These are phyloP conservation scores for Neonectria sp. DNA, from an alignment of 2,329 filamentous ascomycete species.

Conservation along the genomic window DNA sequence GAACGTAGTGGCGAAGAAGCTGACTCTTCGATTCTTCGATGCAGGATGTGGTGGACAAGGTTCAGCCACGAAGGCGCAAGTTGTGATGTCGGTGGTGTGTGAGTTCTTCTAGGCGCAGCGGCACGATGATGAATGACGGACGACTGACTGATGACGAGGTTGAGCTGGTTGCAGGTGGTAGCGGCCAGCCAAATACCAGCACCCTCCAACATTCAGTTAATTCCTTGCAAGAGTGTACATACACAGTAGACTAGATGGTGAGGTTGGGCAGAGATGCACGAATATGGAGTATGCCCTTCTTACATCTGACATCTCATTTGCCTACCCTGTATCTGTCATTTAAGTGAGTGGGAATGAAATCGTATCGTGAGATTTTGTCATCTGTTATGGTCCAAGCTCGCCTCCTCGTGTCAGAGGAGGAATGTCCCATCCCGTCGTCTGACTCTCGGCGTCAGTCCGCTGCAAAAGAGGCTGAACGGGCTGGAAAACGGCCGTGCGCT, in stretches of 20 bases:
- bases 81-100: not conserved
- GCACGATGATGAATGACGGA: not conserved
- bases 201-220: no score
- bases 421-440: constrained; percentile 15
- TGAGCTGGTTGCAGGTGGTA: not conserved
- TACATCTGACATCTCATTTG: not conserved
- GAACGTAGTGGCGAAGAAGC: not conserved
- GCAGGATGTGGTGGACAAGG: not conserved
- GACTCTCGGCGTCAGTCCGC: constrained; percentile 1
- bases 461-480: not conserved
- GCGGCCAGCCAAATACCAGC: no score
- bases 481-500: not conserved
- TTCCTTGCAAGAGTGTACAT: not conserved
- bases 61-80: constrained; percentile 1
- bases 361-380: no score
- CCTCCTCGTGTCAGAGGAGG: constrained; percentile 11
- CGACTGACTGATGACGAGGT: not conserved
- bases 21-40: not conserved
- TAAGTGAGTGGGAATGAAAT: no score
- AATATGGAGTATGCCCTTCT: no score
- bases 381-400: constrained; percentile 11
- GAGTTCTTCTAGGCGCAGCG: not conserved
- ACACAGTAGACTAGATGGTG: not conserved
- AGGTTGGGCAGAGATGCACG: not conserved
- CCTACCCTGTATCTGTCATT: not conserved